Conservation (phyloP, 352 stramenopile genomes). For the Phytophthora pinifolia region DNA sequence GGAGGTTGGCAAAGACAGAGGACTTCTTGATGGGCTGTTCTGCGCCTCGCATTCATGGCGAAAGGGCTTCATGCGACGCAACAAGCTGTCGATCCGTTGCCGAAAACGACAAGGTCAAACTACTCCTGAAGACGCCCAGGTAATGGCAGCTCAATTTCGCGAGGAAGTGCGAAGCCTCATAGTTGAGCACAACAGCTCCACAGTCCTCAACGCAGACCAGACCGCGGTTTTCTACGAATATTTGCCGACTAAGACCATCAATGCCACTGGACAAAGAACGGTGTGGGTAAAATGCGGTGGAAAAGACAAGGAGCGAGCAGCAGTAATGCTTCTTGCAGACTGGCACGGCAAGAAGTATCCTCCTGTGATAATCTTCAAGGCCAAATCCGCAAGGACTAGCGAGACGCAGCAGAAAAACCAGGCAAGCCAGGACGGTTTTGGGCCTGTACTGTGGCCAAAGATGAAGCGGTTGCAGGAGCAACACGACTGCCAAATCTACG, state of each 20-base stretch:
- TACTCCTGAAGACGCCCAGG: no score
- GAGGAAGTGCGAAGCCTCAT: no score
- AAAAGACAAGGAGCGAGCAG: conserved; percentile 12
- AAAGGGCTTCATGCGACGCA: no score
- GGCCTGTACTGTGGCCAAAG: conserved; percentile 3
- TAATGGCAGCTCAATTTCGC: no score
- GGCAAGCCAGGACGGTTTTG: background rate
- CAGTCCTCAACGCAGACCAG: no score
- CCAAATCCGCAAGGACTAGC: background rate
- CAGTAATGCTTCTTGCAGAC: conserved; percentile 4
- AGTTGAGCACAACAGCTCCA: no score
- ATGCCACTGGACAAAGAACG: background rate
- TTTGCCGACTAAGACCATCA: conserved; percentile 2
- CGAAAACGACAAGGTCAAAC: no score
- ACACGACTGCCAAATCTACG: background rate
- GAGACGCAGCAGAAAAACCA: no score
- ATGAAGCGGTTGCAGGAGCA: conserved; percentile 3
- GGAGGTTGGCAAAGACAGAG: no score
- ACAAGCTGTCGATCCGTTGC: no score
- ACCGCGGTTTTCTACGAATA: conserved; percentile 16
- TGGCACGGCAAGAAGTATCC: conserved; percentile 6
- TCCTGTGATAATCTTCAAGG: conserved; percentile 6
- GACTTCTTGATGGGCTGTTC: no score
- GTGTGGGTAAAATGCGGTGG: conserved; percentile 10
- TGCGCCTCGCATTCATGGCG: no score